A percentile compares a stretch with the other conserved stretches of the same genome.
phyloP scores from a whole-genome alignment of 2,329 filamentous ascomycete genomes.

The Aspergillus viridinutans region DNA sequence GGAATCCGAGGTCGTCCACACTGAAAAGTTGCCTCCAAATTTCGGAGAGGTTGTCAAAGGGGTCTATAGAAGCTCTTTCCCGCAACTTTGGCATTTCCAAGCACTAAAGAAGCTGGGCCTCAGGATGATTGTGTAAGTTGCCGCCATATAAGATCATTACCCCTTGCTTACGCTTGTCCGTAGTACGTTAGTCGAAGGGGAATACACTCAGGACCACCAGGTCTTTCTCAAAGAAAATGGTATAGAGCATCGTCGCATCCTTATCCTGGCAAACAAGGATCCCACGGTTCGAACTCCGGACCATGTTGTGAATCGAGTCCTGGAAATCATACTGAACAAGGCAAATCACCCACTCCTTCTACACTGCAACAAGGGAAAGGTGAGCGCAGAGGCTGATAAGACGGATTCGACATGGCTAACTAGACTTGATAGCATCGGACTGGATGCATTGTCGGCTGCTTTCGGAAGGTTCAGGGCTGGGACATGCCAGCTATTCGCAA shows the following conservation, averaged over 20 bases:
- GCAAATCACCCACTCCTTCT: constrained; percentile 76
- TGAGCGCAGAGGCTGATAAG: constrained; percentile 30
- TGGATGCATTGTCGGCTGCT: constrained; percentile 77
- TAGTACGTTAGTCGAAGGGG: constrained; percentile 62
- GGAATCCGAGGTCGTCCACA: constrained; percentile 15
- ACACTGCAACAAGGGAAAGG: constrained; percentile 90
- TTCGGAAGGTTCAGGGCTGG: constrained; percentile 71
- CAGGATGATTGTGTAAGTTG: constrained; percentile 71
- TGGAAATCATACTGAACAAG: constrained; percentile 66
- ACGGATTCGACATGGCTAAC: background rate
- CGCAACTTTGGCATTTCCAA: constrained; percentile 63
- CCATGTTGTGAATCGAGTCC: constrained; percentile 64
- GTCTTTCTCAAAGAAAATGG: constrained; percentile 61
- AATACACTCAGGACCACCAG: constrained; percentile 47
- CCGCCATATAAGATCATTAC: background rate
- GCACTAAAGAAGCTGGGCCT: constrained; percentile 66
- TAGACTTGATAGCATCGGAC: constrained; percentile 66
- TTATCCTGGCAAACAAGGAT: constrained; percentile 86
- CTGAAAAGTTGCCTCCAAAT: constrained; percentile 55
- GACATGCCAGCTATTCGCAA: constrained; percentile 57
- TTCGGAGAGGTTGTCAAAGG: constrained; percentile 71
- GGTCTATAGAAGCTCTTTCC: constrained; percentile 80
- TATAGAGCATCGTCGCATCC: constrained; percentile 70
- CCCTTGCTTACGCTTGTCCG: background rate
- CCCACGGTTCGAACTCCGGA: constrained; percentile 59